phyloP scores from a whole-genome alignment of 257 asterid species.

The Verbascum thapsus region DNA sequence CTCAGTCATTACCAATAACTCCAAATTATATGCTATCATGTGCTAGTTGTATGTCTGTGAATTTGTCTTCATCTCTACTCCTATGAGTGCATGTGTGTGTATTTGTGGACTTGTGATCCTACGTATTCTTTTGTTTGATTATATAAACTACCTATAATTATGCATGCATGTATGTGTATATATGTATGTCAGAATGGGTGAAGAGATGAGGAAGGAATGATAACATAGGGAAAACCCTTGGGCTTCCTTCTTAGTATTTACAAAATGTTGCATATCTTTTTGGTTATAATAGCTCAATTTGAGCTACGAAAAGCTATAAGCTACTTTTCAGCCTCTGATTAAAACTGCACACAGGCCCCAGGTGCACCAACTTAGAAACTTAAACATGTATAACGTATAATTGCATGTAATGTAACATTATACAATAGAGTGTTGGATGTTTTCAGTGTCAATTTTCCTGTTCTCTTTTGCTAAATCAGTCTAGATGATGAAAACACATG shows the following conservation, averaged over 20 bases:
- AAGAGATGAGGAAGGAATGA: not conserved
- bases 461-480: slow-evolving; percentile 6
- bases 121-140: not conserved
- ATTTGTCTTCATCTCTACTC: not conserved
- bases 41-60: too few relatives aligned
- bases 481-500: slow-evolving; percentile 7
- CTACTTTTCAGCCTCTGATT: slow-evolving; percentile 13
- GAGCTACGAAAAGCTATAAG: slow-evolving; percentile 1
- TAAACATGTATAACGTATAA: slow-evolving; percentile 5
- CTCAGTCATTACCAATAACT: too few relatives aligned
- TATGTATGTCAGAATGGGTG: slow-evolving; percentile 10
- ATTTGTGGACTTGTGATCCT: not conserved
- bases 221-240: not conserved
- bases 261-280: not conserved
- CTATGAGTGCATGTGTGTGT: slow-evolving; percentile 1
- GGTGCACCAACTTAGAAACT: slow-evolving; percentile 7
- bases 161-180: not conserved
- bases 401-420: slow-evolving; percentile 9
- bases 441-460: not conserved
- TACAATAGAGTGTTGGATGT: slow-evolving; percentile 1
- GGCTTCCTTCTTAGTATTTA: not conserved
- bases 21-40: too few relatives aligned
- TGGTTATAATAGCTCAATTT: not conserved
- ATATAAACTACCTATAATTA: not conserved
- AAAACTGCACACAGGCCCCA: not conserved